Evolutionary conservation across 768 basidiomycete species (phyloP).

Genomic region (Imleria badia): DNA sequence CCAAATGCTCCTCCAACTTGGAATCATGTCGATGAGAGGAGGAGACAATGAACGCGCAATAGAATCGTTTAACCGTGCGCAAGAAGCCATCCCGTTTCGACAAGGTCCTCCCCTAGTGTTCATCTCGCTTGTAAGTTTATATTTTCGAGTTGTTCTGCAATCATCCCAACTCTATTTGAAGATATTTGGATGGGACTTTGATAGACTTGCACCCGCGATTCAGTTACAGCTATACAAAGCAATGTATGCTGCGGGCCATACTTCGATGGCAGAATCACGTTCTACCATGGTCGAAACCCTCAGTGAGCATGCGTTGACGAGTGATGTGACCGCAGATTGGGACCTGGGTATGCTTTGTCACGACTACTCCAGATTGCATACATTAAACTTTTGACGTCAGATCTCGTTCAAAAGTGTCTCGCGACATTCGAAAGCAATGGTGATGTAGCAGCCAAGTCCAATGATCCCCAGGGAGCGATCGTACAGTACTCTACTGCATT

Average conservation of each 20-base stretch:
- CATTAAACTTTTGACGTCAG: background rate
- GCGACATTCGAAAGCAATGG: background rate
- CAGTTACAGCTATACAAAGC: background rate
- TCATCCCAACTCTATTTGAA: background rate
- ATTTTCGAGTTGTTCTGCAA: background rate
- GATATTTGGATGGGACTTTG: conserved; percentile 17
- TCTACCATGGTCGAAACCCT: background rate
- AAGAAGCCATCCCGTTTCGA: background rate
- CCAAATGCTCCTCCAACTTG: background rate
- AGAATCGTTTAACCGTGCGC: background rate
- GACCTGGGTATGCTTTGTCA: too few relatives aligned
- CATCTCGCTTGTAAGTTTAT: background rate
- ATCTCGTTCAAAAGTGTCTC: too few relatives aligned
- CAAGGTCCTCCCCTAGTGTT: background rate
- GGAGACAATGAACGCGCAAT: background rate
- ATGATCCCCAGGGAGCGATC: background rate
- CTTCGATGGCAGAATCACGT: background rate
- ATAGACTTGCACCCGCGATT: background rate
- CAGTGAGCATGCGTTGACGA: background rate
- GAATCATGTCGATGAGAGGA: background rate
- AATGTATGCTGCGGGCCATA: background rate
- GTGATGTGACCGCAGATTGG: background rate
- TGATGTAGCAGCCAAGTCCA: background rate
- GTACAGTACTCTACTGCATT: conserved; percentile 2
- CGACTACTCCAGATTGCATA: too few relatives aligned